Evolutionary conservation across 2,329 filamentous ascomycete species (phyloP), one percentile per base, ranked within the genome.

Genomic region (Nigrospora osmanthi): DNA sequence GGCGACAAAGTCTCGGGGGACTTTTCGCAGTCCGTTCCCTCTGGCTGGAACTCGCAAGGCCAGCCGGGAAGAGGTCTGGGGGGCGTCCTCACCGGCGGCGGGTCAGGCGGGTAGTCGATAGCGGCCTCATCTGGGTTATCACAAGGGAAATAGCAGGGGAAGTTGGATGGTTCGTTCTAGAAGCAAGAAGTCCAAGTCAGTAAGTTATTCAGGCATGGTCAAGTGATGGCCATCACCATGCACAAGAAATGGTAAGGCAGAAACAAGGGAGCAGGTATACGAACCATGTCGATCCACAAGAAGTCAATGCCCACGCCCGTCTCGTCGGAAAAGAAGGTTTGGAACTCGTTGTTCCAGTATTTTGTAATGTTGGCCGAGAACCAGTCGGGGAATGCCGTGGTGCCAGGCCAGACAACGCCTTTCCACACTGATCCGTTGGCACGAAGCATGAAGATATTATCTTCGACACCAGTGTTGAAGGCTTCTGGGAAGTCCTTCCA

Each of bases 351-450:
- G 51, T 80, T 80, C 87, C 87, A 91, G 62, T 81, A 93, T 1
- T 65, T 56, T 40, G 80, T 73, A 2, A 80, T 77, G 42, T 79
- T 78, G 9, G 75, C 71, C 15, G 80, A 68, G 57, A 89, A 89
- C 86, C 86, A 91, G 59, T 91, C 87, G 0, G 84, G 84, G 63
- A 82, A 89, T 11, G 76, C 83, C 0, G 82, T 77, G 13, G 80
- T 74, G 38, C 87, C 87, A 6, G 87, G 83, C 87, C 87, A 91
- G 17, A 90, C 86, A 14, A 88, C 83, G 14, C 85, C 80, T 38
- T 75, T 63, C 64, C 69, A 78, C 42, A 69, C 62, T 1, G 72
- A 73, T 10, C 76, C 83, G 52, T 88, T 81, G 34, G 59, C 54
- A 9, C 68, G 64, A 37, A 68, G 64, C 13, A 78, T 58, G 54